These are phyloP conservation scores for Urostyla sp. DNA, from an alignment of 73 alveolate genomes.

Conservation along the genomic window DNA sequence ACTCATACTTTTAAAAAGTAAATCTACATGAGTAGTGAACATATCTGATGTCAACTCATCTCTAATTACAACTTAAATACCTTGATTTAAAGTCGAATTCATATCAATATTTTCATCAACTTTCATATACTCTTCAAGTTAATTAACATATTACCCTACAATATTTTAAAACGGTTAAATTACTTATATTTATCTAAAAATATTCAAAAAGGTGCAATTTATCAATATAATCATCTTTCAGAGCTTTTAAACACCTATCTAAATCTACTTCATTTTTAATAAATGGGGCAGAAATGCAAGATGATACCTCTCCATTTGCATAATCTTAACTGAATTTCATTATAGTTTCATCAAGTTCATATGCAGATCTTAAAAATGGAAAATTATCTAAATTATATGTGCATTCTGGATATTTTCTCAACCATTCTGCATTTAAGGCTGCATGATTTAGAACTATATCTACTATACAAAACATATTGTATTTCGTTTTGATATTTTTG, in stretches of 20 bases:
- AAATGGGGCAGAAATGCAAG: conserved; percentile 42
- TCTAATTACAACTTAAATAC: not conserved
- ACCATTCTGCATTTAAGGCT: conserved; percentile 50
- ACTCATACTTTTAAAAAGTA: conserved; percentile 60
- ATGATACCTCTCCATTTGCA: conserved; percentile 26
- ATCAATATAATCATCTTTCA: conserved; percentile 59
- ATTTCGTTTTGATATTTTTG: not conserved
- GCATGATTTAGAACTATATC: conserved; percentile 59
- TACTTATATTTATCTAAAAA: conserved; percentile 64
- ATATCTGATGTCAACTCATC: not conserved
- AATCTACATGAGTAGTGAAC: conserved; percentile 5
- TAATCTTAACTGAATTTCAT: conserved; percentile 29
- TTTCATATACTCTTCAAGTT: conserved; percentile 58
- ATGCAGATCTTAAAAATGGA: conserved; percentile 57
- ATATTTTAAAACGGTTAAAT: too few species aligned
- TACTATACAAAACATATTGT: conserved; percentile 18
- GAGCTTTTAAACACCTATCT: conserved; percentile 61
- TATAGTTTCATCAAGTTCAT: conserved; percentile 44
- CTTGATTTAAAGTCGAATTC: not conserved
- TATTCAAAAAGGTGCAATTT: conserved; percentile 73
- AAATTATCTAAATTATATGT: conserved; percentile 47
- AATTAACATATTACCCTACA: conserved; percentile 68
- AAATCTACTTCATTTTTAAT: conserved; percentile 53
- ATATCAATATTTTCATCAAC: conserved; percentile 28
- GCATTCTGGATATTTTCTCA: conserved; percentile 52